These are phyloP conservation scores for Hyphodiscus sp. DNA, from an alignment of 2,329 filamentous ascomycete genomes.

Conservation along the genomic window DNA sequence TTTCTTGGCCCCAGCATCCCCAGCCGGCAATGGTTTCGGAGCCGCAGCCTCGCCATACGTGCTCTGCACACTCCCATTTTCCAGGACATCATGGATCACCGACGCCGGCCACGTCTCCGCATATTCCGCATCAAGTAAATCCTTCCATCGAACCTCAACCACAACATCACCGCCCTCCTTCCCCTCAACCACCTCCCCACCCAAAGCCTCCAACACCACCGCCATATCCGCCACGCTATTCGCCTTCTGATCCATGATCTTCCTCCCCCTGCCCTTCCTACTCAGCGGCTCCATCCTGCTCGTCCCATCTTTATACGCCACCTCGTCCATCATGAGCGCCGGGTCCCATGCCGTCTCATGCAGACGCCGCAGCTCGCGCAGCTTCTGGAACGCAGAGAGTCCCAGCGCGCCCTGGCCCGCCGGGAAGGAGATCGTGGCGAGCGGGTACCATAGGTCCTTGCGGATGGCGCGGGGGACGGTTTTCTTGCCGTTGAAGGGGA, in stretches of 20 bases:
- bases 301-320: neutral
- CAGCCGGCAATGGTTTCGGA: too few species aligned
- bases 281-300: constrained; percentile 2
- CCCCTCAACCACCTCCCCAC: neutral
- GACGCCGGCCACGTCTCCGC: constrained; percentile 31
- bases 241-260: constrained; percentile 53
- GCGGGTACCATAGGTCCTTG: constrained; percentile 60
- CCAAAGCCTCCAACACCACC: constrained; percentile 26
- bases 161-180: constrained; percentile 4
- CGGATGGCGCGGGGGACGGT: constrained; percentile 55
- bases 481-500: constrained; percentile 64
- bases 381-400: constrained; percentile 53
- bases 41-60: neutral
- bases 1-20: neutral
- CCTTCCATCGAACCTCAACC: constrained; percentile 30
- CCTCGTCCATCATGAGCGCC: neutral
- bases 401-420: constrained; percentile 46
- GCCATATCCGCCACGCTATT: constrained; percentile 60
- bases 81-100: constrained; percentile 29
- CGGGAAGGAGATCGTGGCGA: constrained; percentile 54
- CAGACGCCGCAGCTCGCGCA: constrained; percentile 56
- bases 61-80: neutral
- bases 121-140: constrained; percentile 33
- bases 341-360: constrained; percentile 56
- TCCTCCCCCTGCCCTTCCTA: constrained; percentile 40